Conservation (phyloP, 2,329 filamentous ascomycete species). For the Tolypocladium sp. region DNA sequence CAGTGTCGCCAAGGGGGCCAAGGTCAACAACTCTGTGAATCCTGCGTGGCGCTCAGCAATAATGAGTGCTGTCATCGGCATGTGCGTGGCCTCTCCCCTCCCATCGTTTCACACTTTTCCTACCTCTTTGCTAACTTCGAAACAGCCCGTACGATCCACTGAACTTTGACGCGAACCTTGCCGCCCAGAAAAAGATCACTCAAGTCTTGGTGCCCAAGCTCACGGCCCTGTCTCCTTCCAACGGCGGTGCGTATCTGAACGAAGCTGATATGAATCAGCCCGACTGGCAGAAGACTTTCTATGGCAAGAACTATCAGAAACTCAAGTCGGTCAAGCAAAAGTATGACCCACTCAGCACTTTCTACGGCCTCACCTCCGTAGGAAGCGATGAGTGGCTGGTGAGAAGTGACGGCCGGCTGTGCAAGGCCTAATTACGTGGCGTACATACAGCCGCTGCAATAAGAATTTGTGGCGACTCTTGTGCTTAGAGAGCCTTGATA, state of each 20-base stretch:
- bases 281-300: constrained; percentile 34
- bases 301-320: constrained; percentile 32
- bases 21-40: background rate
- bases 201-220: background rate
- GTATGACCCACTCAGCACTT: constrained; percentile 36
- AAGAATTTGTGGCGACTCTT: background rate
- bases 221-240: background rate
- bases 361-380: constrained; percentile 38
- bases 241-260: constrained; percentile 37
- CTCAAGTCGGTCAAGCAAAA: constrained; percentile 37
- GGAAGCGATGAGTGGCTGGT: constrained; percentile 42
- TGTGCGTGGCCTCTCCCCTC: background rate
- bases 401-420: constrained; percentile 30
- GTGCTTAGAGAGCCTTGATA: background rate
- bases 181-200: background rate
- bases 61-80: background rate
- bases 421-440: constrained; percentile 7
- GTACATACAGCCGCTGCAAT: background rate
- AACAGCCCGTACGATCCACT: background rate
- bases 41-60: background rate
- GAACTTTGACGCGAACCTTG: background rate
- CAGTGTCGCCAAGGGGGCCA: background rate
- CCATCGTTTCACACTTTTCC: background rate
- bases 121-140: background rate
- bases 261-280: constrained; percentile 38